Evolutionary conservation across 108 stramenopile genomes (phyloP).

Genomic region (Conticribra guillardii): DNA sequence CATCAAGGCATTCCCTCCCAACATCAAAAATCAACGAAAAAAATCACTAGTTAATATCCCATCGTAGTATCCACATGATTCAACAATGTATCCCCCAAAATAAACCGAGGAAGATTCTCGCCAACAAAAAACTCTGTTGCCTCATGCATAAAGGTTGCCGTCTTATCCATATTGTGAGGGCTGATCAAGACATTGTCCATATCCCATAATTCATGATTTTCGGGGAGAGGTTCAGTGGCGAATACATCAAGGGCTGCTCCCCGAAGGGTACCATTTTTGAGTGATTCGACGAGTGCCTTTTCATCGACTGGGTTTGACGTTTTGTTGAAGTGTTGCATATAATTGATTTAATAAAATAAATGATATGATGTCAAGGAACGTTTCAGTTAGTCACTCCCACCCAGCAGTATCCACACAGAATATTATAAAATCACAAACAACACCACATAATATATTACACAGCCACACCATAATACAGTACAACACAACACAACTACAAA

Average conservation of each 20-base stretch:
- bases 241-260: conserved; percentile 75
- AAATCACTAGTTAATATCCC: conserved; percentile 54
- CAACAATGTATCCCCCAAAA: conserved; percentile 66
- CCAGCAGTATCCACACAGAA: too few species aligned
- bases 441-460: not conserved
- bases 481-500: not conserved
- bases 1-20: too few species aligned
- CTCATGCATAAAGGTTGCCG: conserved; percentile 82
- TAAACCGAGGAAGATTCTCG: conserved; percentile 73
- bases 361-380: too few species aligned
- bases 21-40: too few species aligned
- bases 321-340: too few species aligned
- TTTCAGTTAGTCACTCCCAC: too few species aligned
- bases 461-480: not conserved
- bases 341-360: too few species aligned
- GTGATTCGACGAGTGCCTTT: conserved; percentile 42
- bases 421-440: too few species aligned
- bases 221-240: conserved; percentile 59
- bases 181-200: conserved; percentile 60
- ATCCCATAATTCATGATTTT: conserved; percentile 51
- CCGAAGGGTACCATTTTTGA: conserved; percentile 32
- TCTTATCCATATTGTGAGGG: conserved; percentile 65
- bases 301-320: conserved; percentile 70
- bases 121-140: conserved; percentile 76
- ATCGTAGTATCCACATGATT: conserved; percentile 70